These are phyloP conservation scores for Coprinopsis strossmayeri DNA, from an alignment of 768 basidiomycete species.

Conservation along the genomic window DNA sequence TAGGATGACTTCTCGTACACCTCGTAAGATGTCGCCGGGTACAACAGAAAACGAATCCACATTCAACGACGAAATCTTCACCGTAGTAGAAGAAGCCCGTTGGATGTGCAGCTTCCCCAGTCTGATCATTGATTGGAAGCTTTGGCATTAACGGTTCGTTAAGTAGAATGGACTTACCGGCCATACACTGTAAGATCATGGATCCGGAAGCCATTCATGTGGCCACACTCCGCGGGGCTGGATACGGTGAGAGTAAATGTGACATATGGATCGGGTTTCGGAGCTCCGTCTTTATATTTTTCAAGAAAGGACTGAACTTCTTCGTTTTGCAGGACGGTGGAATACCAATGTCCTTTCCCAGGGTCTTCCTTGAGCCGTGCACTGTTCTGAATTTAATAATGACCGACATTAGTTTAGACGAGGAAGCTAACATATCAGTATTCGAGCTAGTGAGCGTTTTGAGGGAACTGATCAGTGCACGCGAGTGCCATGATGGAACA, in stretches of 20 bases:
- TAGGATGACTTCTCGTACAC: not conserved
- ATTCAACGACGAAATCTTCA: constrained; percentile 10
- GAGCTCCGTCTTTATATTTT: constrained; percentile 12
- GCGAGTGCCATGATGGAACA: constrained; percentile 81
- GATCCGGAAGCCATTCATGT: constrained; percentile 67
- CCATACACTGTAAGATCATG: constrained; percentile 57
- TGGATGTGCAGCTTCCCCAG: constrained; percentile 31
- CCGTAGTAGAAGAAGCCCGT: not conserved
- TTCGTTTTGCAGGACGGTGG: constrained; percentile 46
- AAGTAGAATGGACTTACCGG: constrained; percentile 35
- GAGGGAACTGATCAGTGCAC: constrained; percentile 56
- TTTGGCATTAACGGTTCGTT: too few relatives aligned
- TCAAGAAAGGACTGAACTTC: constrained; percentile 54
- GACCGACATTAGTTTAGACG: not conserved
- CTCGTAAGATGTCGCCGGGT: not conserved
- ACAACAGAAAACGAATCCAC: constrained; percentile 11
- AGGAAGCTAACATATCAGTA: too few relatives aligned
- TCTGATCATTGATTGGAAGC: too few relatives aligned
- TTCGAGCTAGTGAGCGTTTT: too few relatives aligned
- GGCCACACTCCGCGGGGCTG: constrained; percentile 60
- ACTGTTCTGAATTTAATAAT: constrained; percentile 2
- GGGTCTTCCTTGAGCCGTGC: constrained; percentile 52
- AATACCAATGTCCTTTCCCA: constrained; percentile 67
- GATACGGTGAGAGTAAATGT: constrained; percentile 71
- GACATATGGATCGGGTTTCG: not conserved